Evolutionary conservation across 805 yeast genomes (phyloP).

Genomic region (Monosporozyma servazzii): DNA sequence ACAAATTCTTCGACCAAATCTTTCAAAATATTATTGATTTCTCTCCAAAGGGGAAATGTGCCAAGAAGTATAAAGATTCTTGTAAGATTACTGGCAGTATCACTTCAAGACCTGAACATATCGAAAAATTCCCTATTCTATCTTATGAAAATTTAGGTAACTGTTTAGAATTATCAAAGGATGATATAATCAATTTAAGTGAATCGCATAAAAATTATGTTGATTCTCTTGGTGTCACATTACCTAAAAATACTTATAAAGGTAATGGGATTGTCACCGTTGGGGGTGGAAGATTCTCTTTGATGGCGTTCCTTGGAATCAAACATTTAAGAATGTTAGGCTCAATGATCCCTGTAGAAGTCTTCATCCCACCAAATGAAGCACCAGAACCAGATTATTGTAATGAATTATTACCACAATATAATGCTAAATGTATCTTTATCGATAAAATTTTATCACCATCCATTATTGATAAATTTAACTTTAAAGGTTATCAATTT

Average conservation of each 20-base stretch:
- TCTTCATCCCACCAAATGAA: conserved; percentile 54
- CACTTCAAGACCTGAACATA: conserved; percentile 16
- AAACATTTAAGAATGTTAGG: conserved; percentile 45
- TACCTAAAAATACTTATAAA: conserved; percentile 32
- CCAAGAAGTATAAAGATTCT: conserved; percentile 10
- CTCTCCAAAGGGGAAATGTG: conserved; percentile 21
- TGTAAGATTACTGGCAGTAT: conserved; percentile 19
- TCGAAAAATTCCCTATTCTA: conserved; percentile 14
- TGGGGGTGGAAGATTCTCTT: conserved; percentile 73
- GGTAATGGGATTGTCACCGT: conserved; percentile 43
- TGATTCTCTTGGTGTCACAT: conserved; percentile 7
- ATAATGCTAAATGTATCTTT: conserved; percentile 53
- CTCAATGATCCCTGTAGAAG: conserved; percentile 69
- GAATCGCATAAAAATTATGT: conserved; percentile 15
- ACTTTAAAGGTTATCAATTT: conserved; percentile 55
- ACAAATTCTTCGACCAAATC: conserved; percentile 20
- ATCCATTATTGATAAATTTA: conserved; percentile 33
- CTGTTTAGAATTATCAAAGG: conserved; percentile 19
- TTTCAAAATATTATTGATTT: conserved; percentile 15
- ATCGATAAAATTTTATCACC: conserved; percentile 47
- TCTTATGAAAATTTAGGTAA: conserved; percentile 15
- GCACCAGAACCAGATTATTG: conserved; percentile 60
- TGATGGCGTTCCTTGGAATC: conserved; percentile 59
- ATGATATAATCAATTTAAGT: conserved; percentile 11
- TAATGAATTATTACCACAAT: conserved; percentile 45